phyloP scores from a whole-genome alignment of 352 stramenopile genomes.

The Phytophthora pisi region DNA sequence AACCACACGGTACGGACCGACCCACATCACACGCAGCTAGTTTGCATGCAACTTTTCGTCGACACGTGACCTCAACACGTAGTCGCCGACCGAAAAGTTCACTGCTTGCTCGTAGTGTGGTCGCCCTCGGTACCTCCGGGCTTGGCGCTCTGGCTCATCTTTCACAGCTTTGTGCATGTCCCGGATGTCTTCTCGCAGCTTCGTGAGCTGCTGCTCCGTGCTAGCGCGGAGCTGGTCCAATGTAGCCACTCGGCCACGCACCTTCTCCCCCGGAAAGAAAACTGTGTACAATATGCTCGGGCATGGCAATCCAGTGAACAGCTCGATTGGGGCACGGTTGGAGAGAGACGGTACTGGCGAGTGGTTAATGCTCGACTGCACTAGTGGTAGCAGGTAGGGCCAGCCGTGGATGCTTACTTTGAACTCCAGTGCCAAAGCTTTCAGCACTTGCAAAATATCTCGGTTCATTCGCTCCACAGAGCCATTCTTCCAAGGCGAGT shows the following conservation, averaged over 20 bases:
- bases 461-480: slow-evolving; percentile 5
- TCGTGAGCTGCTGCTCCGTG: neutral
- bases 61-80: too few relatives aligned
- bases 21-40: neutral
- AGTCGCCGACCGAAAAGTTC: too few relatives aligned
- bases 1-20: neutral
- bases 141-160: too few relatives aligned
- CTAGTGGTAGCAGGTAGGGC: neutral
- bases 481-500: slow-evolving; percentile 8
- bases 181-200: neutral
- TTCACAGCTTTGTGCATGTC: too few relatives aligned
- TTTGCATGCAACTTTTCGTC: too few relatives aligned
- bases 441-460: slow-evolving; percentile 6
- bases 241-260: neutral
- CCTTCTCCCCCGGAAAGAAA: neutral
- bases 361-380: neutral
- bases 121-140: too few relatives aligned
- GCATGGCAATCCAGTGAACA: neutral
- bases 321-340: neutral
- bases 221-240: neutral
- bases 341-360: neutral
- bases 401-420: slow-evolving; percentile 7
- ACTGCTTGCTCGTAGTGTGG: too few relatives aligned
- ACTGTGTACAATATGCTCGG: neutral
- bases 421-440: slow-evolving; percentile 8